Evolutionary conservation across 441 rosid species (phyloP).

Genomic region (Viola pubescens): DNA sequence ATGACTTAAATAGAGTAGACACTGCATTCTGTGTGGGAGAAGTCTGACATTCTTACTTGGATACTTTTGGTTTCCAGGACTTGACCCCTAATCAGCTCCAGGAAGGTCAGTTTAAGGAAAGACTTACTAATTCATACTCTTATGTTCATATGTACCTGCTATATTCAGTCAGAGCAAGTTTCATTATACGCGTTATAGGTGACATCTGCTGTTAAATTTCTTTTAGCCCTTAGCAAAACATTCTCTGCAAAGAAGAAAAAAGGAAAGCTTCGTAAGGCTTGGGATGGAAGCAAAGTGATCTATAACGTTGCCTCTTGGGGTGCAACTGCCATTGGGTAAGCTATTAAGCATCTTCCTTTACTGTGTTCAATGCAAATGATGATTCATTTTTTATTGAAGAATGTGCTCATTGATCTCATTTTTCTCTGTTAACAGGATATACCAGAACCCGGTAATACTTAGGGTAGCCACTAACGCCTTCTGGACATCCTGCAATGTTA

Average conservation of each 20-base stretch:
- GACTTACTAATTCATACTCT: not conserved
- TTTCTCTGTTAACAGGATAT: constrained; percentile 44
- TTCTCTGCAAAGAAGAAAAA: constrained; percentile 69
- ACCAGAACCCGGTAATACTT: constrained; percentile 74
- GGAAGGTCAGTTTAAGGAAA: constrained; percentile 46
- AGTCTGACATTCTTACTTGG: constrained; percentile 2
- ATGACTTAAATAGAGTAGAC: no score
- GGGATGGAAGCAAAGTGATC: constrained; percentile 94
- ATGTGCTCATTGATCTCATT: not conserved
- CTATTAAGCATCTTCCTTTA: not conserved
- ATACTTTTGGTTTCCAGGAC: constrained; percentile 41
- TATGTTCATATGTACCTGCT: constrained; percentile 5
- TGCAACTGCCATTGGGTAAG: constrained; percentile 87
- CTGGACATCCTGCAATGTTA: constrained; percentile 78
- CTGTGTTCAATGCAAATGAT: not conserved
- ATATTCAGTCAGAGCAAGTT: constrained; percentile 10
- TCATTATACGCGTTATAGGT: constrained; percentile 9
- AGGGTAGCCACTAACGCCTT: constrained; percentile 75
- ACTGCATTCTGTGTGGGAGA: no score
- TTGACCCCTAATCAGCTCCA: constrained; percentile 85
- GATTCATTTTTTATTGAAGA: not conserved
- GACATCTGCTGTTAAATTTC: constrained; percentile 20
- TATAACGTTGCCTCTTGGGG: constrained; percentile 98
- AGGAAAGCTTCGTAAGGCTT: constrained; percentile 92
- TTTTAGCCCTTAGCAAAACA: constrained; percentile 77